Evolutionary conservation across 2,329 filamentous ascomycete species (phyloP), one percentile per base, ranked within the genome.

Genomic region (Fusarium oligoseptatum): DNA sequence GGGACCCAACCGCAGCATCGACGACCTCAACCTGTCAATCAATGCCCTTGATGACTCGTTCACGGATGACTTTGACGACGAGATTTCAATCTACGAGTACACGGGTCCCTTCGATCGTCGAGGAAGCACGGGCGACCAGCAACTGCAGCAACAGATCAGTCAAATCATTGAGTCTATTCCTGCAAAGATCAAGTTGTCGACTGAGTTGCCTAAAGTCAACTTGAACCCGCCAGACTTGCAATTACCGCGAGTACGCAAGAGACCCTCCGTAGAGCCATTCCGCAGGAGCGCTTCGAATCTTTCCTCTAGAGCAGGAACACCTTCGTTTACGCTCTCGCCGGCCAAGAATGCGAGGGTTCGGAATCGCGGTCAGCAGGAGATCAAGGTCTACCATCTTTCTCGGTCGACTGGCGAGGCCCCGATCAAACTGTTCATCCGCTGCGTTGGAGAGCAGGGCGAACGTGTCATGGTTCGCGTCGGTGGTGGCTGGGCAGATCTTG

Each of bases 391-490:
- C 79, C 95, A 98, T 83, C 89, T 99, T 41, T 95, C 94, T 15
- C 91, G 95, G 57, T 92, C 93, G 20, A 95, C 93, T 39, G 94
- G 94, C 66, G 92, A 97, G 74, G 91, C 94, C 14, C 97, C 97
- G 0, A 95, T 98, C 80, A 98, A 98, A 83, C 90, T 99, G 6
- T 97, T 97, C 79, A 95, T 99, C 62, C 93, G 97, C 17, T 92
- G 95, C 2, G 95, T 99, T 3, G 97, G 97, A 60, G 95, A 98
- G 81, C 89, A 91, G 66, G 94, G 94, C 17, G 95, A 98, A 82
- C 92, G 97, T 61, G 95, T 98, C 71, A 98, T 99, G 97, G 97
- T 99, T 9, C 93, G 97, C 39, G 96, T 99, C 14, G 97, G 97
- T 14, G 97, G 97, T 68, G 97, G 97, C n/a, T 99, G 97, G 97